phyloP scores from a whole-genome alignment of 2,329 filamentous ascomycete genomes.

The Anthostomella pinea region DNA sequence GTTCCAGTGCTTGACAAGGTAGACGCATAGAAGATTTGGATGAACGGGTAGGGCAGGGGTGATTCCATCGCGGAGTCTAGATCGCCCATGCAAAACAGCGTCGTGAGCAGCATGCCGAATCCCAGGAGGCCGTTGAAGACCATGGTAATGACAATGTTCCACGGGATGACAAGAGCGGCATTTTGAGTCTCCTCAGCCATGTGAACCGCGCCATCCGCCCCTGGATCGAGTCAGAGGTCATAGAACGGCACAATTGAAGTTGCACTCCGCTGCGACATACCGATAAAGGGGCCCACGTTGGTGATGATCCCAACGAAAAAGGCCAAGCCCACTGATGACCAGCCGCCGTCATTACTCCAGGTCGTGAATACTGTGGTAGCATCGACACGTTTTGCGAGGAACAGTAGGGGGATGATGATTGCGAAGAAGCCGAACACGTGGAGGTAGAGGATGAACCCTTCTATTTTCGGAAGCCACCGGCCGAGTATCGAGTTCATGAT shows the following conservation, averaged over 20 bases:
- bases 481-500: conserved; percentile 41
- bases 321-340: conserved; percentile 42
- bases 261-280: too few relatives aligned
- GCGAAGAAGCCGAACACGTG: conserved; percentile 44
- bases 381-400: conserved; percentile 29
- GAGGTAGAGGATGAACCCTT: conserved; percentile 40
- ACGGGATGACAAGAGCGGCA: conserved; percentile 46
- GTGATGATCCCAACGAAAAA: conserved; percentile 31
- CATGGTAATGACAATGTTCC: conserved; percentile 46
- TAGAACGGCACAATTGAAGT: too few relatives aligned
- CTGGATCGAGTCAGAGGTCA: conserved; percentile 37
- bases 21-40: conserved; percentile 4
- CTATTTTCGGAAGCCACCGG: conserved; percentile 38
- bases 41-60: conserved; percentile 52
- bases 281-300: conserved; percentile 9
- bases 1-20: background rate
- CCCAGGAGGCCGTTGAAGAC: conserved; percentile 49
- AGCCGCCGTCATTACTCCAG: conserved; percentile 48
- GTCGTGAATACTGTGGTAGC: conserved; percentile 43
- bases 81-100: conserved; percentile 53
- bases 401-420: conserved; percentile 37
- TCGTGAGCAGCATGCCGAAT: conserved; percentile 51
- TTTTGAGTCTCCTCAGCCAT: conserved; percentile 45
- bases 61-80: conserved; percentile 40
- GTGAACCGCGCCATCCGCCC: conserved; percentile 9